Evolutionary conservation across 345 rosid species (phyloP).

Genomic region (Melastoma malabathricum): DNA sequence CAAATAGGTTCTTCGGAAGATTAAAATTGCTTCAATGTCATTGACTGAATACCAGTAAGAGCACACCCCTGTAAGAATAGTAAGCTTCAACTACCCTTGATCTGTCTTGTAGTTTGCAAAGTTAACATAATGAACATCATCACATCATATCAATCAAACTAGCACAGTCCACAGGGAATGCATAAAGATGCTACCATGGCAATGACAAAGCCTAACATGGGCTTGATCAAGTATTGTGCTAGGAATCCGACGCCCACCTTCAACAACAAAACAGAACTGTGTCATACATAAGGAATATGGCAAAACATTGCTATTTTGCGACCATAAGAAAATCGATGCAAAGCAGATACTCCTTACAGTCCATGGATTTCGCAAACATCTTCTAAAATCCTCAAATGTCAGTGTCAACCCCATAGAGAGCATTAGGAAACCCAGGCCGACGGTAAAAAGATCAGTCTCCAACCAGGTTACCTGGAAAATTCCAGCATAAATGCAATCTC

Average conservation of each 20-base stretch:
- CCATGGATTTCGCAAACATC: slow-evolving; percentile 91
- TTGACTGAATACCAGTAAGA: no score
- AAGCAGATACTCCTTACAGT: slow-evolving; percentile 46
- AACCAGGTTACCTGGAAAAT: slow-evolving; percentile 77
- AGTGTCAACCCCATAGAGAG: slow-evolving; percentile 95
- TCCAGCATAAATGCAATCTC: slow-evolving; percentile 1
- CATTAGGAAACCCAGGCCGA: slow-evolving; percentile 90
- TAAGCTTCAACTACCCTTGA: no score
- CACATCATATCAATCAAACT: not conserved
- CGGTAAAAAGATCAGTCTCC: slow-evolving; percentile 78
- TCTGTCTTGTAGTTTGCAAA: no score
- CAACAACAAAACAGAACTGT: slow-evolving; percentile 14
- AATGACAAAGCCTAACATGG: slow-evolving; percentile 61
- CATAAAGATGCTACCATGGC: slow-evolving; percentile 47
- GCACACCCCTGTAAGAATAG: no score
- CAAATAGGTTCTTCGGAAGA: no score
- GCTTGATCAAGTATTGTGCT: slow-evolving; percentile 82
- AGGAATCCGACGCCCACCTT: slow-evolving; percentile 97
- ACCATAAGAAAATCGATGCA: slow-evolving; percentile 6
- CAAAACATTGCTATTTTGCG: no score
- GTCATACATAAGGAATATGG: slow-evolving; percentile 6
- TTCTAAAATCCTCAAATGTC: slow-evolving; percentile 81
- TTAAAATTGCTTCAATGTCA: no score
- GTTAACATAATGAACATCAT: no score
- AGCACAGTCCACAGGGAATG: slow-evolving; percentile 1